Percentiles rank a stretch among this genome's conserved stretches.
Conservation (phyloP, 768 basidiomycete genomes). For the Xanthoconium stramineum region DNA sequence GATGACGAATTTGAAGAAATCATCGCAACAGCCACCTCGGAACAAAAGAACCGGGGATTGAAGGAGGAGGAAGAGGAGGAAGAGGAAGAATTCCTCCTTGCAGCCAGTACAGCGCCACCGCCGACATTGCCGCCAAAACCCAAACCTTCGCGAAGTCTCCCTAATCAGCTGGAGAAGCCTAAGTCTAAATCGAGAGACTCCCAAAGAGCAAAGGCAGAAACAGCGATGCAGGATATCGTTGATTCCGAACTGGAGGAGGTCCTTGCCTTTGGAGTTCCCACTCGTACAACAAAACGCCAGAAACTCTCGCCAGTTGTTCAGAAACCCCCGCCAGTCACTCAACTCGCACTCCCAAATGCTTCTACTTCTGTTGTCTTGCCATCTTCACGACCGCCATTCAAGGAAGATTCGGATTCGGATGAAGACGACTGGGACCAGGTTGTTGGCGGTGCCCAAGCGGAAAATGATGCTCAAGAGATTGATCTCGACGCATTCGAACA, state of each 20-base stretch:
- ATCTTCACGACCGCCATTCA: conserved; percentile 26
- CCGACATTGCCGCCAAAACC: conserved; percentile 32
- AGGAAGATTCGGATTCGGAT: conserved; percentile 42
- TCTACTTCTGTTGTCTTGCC: conserved; percentile 31
- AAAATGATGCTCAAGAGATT: conserved; percentile 33
- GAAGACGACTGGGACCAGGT: conserved; percentile 55
- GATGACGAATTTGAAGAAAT: conserved; percentile 47
- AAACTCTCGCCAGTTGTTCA: conserved; percentile 20
- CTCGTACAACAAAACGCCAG: conserved; percentile 36
- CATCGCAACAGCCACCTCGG: conserved; percentile 28
- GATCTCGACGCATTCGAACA: conserved; percentile 34
- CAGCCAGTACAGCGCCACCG: conserved; percentile 13
- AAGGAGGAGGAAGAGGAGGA: conserved; percentile 27
- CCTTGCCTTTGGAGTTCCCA: conserved; percentile 47
- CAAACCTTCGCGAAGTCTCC: conserved; percentile 27
- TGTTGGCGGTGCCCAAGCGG: conserved; percentile 23
- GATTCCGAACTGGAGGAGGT: conserved; percentile 42
- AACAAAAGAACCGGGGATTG: conserved; percentile 32
- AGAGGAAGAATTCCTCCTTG: conserved; percentile 33
- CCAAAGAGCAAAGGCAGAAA: conserved; percentile 23
- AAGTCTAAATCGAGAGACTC: conserved; percentile 26
- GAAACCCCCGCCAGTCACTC: conserved; percentile 15
- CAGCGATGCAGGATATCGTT: conserved; percentile 8
- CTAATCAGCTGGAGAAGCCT: conserved; percentile 29
- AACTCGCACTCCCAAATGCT: conserved; percentile 40